Base-by-base conservation (phyloP, 805 yeast species). In the Wickerhamomyces rabaulensis region DNA sequence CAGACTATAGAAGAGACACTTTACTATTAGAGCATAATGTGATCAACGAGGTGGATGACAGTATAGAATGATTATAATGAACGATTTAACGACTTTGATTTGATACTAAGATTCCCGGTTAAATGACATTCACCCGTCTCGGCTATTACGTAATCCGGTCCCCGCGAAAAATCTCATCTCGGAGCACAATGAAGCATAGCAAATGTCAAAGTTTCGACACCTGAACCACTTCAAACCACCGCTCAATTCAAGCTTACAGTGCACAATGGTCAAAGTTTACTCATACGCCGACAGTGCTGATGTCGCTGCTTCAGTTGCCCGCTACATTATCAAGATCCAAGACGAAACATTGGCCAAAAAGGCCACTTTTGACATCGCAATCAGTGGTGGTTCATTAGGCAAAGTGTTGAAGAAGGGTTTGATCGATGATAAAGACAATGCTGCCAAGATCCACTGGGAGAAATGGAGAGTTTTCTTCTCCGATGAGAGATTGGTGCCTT, bases 381-480 rank as follows among this genome's bases (percentile, higher is more conserved):
- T 91, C 41, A 84, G 94, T 48, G 98, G 98, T 38, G 98, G 98
- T 2, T 87, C 96, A 9, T 74, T 90, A 56, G 88, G 91, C 25
- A 82, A 84, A 55, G 88, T 82, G 2, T 52, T 73, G 37, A 75
- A 77, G 49, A 70, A 73, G 40, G 92, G 89, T 3, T 73, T 90
- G 52, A 75, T 89, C 46, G 79, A 78, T 51, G 76, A 87, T 62
- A 46, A 64, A 21, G 69, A 67, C 13, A 61, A 75, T 38, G 67
- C 72, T 1, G 46, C 64, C 2, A 56, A 71, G 47, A 74, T 83
- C 26, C 67, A 79, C 57, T 87, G 95, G 92, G 64, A 68, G 33
- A 74, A 80, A 55, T 87, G 95, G 95, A 79, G 79, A 49, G 82
- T 91, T 12, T 91, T 74, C 69, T 89, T 91, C 67, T 82, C 91